Percentiles rank a stretch among this genome's conserved stretches.
phyloP scores from a whole-genome alignment of 2,329 filamentous ascomycete species.

The Hypoxylon sp. region DNA sequence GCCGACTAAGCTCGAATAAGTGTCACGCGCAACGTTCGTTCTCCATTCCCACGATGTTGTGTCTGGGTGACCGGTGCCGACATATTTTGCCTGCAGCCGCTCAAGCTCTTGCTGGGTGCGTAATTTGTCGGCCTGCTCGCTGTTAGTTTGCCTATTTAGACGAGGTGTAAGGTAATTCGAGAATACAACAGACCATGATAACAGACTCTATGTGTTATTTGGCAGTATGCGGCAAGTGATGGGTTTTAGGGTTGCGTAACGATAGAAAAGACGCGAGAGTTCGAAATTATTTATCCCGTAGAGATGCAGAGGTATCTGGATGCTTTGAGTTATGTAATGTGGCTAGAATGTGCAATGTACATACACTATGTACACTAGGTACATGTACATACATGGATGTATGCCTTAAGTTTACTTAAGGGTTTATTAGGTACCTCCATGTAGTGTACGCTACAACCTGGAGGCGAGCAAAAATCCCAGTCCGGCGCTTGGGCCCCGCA shows the following conservation, averaged over 20 bases:
- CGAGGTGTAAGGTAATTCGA: not conserved
- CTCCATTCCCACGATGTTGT: slow-evolving; percentile 98
- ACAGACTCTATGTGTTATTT: not conserved
- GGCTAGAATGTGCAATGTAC: too few species aligned
- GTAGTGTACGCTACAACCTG: not conserved
- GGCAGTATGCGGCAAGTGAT: not conserved
- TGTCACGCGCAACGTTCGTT: slow-evolving; percentile 95
- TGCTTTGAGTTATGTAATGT: too few species aligned
- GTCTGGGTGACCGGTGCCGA: slow-evolving; percentile 96
- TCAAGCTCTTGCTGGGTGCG: slow-evolving; percentile 98
- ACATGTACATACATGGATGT: not conserved
- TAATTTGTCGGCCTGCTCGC: slow-evolving; percentile 87
- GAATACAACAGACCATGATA: slow-evolving; percentile 10
- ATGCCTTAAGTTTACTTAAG: too few species aligned
- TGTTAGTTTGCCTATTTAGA: slow-evolving; percentile 15
- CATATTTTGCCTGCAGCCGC: slow-evolving; percentile 92
- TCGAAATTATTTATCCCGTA: too few species aligned
- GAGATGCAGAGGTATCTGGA: too few species aligned
- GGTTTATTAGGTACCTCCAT: too few species aligned
- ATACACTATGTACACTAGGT: too few species aligned
- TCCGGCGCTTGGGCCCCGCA: slow-evolving; percentile 21
- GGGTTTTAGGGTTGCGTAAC: not conserved
- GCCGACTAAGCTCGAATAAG: slow-evolving; percentile 87
- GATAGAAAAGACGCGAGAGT: not conserved
- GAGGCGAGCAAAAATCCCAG: not conserved